Conservation (phyloP, 2,329 filamentous ascomycete species). For the Aspergillus fijiensis region DNA sequence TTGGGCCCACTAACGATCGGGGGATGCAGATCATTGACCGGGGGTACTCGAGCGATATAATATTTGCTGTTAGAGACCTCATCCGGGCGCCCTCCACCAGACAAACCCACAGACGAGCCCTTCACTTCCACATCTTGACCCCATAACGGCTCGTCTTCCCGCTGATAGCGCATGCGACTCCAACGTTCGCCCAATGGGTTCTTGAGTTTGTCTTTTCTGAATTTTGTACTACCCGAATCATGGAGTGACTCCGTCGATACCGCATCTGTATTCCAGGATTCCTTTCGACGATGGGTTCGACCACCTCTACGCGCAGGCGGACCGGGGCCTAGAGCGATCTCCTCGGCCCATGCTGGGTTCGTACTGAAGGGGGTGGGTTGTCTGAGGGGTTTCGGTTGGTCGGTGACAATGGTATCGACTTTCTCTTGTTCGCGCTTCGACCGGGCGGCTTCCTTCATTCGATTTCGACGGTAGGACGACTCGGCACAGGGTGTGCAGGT, state of each 20-base stretch:
- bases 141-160: slow-evolving; percentile 87
- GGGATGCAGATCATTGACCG: slow-evolving; percentile 82
- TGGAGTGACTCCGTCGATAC: slow-evolving; percentile 42
- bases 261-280: slow-evolving; percentile 57
- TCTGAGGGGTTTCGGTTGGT: slow-evolving; percentile 71
- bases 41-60: slow-evolving; percentile 64
- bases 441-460: slow-evolving; percentile 67
- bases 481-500: slow-evolving; percentile 63
- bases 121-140: slow-evolving; percentile 58
- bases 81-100: slow-evolving; percentile 38
- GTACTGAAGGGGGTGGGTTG: slow-evolving; percentile 79
- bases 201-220: slow-evolving; percentile 49
- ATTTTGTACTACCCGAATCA: slow-evolving; percentile 28
- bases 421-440: slow-evolving; percentile 65
- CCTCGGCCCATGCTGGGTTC: slow-evolving; percentile 84
- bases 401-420: slow-evolving; percentile 56
- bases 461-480: slow-evolving; percentile 66
- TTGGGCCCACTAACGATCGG: slow-evolving; percentile 75
- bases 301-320: slow-evolving; percentile 61
- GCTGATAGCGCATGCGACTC: slow-evolving; percentile 77
- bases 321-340: slow-evolving; percentile 78
- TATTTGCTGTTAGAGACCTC: slow-evolving; percentile 53
- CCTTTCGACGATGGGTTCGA: slow-evolving; percentile 52
- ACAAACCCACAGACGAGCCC: slow-evolving; percentile 56
- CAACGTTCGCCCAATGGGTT: slow-evolving; percentile 57